These are phyloP conservation scores for Ceratobasidium sp. DNA, from an alignment of 1,284 basidiomycete genomes.

Conservation along the genomic window DNA sequence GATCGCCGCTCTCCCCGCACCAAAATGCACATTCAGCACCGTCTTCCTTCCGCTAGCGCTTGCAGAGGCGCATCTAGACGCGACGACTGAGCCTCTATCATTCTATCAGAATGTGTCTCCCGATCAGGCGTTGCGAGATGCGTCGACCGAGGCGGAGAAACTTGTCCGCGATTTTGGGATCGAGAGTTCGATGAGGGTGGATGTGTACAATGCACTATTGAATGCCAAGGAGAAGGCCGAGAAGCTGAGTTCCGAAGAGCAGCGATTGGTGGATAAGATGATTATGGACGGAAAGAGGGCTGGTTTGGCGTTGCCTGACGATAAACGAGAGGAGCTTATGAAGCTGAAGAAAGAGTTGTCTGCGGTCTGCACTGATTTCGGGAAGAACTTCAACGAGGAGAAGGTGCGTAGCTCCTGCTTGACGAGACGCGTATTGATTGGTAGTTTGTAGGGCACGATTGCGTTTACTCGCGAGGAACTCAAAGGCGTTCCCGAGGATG, in stretches of 20 bases:
- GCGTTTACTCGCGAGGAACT: constrained; percentile 76
- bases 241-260: constrained; percentile 70
- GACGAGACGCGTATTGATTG: background rate
- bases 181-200: constrained; percentile 77
- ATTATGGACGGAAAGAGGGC: constrained; percentile 78
- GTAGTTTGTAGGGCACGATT: constrained; percentile 63
- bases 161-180: constrained; percentile 72
- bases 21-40: constrained; percentile 60
- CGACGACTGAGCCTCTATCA: constrained; percentile 65
- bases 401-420: constrained; percentile 60
- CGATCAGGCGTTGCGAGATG: constrained; percentile 75
- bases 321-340: constrained; percentile 67
- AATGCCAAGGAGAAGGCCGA: constrained; percentile 76
- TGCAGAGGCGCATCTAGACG: constrained; percentile 66
- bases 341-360: constrained; percentile 65
- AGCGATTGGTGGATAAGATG: constrained; percentile 79
- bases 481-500: constrained; percentile 79
- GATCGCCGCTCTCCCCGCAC: constrained; percentile 68
- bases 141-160: constrained; percentile 76
- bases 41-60: constrained; percentile 65
- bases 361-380: constrained; percentile 74
- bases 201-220: constrained; percentile 76
- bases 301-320: constrained; percentile 75
- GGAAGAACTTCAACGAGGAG: constrained; percentile 91
- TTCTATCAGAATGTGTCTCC: constrained; percentile 85